A percentile compares a stretch with the other conserved stretches of the same genome.
Conservation (phyloP, 306 rosid species). For the Cucumis hystrix region DNA sequence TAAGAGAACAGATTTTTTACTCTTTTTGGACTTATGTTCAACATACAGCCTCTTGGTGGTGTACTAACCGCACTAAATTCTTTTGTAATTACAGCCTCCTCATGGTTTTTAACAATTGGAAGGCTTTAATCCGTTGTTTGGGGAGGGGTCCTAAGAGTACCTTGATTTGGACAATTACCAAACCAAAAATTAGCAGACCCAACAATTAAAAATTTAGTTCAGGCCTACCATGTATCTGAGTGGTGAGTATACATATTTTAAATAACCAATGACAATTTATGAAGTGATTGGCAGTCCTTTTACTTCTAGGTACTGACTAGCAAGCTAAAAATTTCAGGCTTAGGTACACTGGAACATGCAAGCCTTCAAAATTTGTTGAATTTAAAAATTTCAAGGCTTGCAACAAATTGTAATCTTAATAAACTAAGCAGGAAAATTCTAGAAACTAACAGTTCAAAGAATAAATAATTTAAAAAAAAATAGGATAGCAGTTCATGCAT, state of each 20-base stretch:
- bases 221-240: background rate
- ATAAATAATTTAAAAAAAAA: background rate
- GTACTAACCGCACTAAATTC: no score
- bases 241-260: background rate
- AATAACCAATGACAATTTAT: background rate
- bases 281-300: background rate
- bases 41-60: no score
- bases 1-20: background rate
- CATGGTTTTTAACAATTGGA: background rate
- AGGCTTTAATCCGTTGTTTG: no score
- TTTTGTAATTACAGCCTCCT: no score
- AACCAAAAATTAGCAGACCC: background rate
- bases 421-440: background rate
- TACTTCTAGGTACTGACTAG: background rate
- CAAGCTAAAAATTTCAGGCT: background rate
- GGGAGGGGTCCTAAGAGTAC: background rate
- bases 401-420: background rate
- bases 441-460: background rate
- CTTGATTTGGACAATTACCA: background rate
- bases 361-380: no score
- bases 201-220: background rate
- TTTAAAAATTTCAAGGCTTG: background rate
- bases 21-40: no score
- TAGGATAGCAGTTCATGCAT: background rate
- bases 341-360: background rate